Evolutionary conservation across 2,329 filamentous ascomycete species (phyloP), one percentile per base, ranked within the genome.

Genomic region (Penicillium sp.): DNA sequence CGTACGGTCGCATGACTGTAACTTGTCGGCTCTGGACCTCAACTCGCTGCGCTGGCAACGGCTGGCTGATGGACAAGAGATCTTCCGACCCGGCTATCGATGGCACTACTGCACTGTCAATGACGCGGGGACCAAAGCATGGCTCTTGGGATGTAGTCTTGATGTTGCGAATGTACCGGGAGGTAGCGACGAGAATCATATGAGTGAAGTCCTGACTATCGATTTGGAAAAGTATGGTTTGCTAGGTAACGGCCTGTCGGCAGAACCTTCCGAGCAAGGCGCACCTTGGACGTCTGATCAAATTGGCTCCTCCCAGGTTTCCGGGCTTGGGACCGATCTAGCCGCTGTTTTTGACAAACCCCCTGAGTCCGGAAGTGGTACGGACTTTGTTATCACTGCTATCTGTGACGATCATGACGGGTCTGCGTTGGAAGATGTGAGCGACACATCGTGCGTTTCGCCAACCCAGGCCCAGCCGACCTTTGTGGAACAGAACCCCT

Each of bases 101-200:
- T 99, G 94, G 94, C 93, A 97, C 73, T 99, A 99, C 71, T 97
- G 94, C 72, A 96, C 92, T 3, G 89, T 97, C 76, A 95, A 97
- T 70, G 88, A 94, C 58, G 90, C 96, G 66, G 93, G 93, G 6
- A 97, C 94, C 7, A 96, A 96, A 71, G 94, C 92, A 8, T 99
- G 94, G 92, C 80, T 99, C 24, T 82, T 99, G n/a, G 94, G 94
- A 9, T 97, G 92, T 67, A 89, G 89, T 2, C 88, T 89, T 4
- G 91, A 96, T 39, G 77, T 82, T 18, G 79, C 82, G 7, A 85
- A 86, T 46, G 88, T 88, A 38, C 79, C 87, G 16, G 87, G 84
- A 2, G 82, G 84, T 14, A 88, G 86, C 4, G 87, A 92, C 56
- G 93, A 96, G 69, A 93, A 97, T 71, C 95, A 95, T 70, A 81